These are phyloP conservation scores for Dothistroma septosporum DNA, from an alignment of 2,329 filamentous ascomycete species.

Conservation along the genomic window DNA sequence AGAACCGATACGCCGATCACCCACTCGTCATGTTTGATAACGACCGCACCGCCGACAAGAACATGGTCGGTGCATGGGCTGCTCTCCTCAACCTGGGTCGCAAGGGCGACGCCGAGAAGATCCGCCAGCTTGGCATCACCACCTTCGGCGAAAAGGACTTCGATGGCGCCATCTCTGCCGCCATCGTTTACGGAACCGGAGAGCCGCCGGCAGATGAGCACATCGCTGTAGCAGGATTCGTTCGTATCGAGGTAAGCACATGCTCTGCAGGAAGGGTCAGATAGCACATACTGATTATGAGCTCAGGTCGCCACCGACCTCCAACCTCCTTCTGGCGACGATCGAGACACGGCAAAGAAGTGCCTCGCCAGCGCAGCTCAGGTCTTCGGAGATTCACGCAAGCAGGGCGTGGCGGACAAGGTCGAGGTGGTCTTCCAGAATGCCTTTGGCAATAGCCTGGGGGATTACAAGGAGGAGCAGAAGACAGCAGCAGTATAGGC, in stretches of 20 bases:
- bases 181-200: not conserved
- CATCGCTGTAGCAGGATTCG: not conserved
- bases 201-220: not conserved
- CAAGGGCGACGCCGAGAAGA: constrained; percentile 12
- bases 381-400: not conserved
- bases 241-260: not conserved
- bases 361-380: not conserved
- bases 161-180: not conserved
- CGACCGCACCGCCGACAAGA: not conserved
- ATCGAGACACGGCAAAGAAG: constrained; percentile 1
- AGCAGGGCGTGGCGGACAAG: not conserved
- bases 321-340: not conserved
- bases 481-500: not conserved
- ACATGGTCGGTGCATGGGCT: constrained; percentile 9
- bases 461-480: not conserved
- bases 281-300: not conserved
- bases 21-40: not conserved
- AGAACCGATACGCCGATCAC: not conserved
- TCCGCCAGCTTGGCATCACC: constrained; percentile 4
- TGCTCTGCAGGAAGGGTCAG: not conserved
- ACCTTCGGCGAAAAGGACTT: constrained; percentile 5
- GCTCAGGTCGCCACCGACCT: not conserved
- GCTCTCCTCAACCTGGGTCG: constrained; percentile 7
- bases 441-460: not conserved
- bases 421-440: not conserved